Conservation (phyloP, 768 basidiomycete genomes). For the Pisolithus microcarpus region DNA sequence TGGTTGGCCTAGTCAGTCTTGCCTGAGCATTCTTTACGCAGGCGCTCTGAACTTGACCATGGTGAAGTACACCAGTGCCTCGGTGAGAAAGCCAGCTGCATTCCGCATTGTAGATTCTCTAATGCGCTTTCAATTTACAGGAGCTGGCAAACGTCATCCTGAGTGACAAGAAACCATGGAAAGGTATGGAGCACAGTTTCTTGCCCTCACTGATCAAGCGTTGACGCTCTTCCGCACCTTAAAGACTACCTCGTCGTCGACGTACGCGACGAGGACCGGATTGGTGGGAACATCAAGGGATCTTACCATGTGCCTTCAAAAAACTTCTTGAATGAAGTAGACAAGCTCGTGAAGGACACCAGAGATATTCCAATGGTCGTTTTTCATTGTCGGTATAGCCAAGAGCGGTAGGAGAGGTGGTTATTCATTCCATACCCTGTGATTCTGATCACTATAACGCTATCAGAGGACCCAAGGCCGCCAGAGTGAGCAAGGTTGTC, state of each 20-base stretch:
- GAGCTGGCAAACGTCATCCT: conserved; percentile 66
- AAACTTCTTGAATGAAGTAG: conserved; percentile 50
- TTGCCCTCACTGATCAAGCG: neutral
- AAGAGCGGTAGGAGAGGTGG: too few relatives aligned
- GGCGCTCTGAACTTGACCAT: conserved; percentile 13
- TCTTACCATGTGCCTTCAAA: conserved; percentile 55
- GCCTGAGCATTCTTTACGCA: neutral
- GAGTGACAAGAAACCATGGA: conserved; percentile 47
- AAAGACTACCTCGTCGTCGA: conserved; percentile 68
- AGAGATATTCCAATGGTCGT: conserved; percentile 58
- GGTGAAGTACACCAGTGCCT: conserved; percentile 33
- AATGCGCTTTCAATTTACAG: conserved; percentile 34
- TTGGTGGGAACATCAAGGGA: conserved; percentile 71
- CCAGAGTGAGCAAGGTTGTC: too few relatives aligned
- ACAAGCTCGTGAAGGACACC: conserved; percentile 50
- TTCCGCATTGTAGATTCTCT: neutral
- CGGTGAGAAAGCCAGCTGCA: conserved; percentile 23
- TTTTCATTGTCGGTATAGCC: conserved; percentile 85
- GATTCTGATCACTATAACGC: too few relatives aligned
- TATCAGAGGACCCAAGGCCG: too few relatives aligned
- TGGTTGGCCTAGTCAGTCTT: too few relatives aligned
- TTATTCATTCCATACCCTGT: too few relatives aligned
- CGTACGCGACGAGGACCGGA: conserved; percentile 78
- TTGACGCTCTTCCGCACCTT: neutral
- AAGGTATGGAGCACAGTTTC: conserved; percentile 19